A percentile compares a stretch with the other conserved stretches of the same genome.
These are phyloP conservation scores for Austropuccinia psidii DNA, from an alignment of 1,284 basidiomycete species.

Conservation along the genomic window DNA sequence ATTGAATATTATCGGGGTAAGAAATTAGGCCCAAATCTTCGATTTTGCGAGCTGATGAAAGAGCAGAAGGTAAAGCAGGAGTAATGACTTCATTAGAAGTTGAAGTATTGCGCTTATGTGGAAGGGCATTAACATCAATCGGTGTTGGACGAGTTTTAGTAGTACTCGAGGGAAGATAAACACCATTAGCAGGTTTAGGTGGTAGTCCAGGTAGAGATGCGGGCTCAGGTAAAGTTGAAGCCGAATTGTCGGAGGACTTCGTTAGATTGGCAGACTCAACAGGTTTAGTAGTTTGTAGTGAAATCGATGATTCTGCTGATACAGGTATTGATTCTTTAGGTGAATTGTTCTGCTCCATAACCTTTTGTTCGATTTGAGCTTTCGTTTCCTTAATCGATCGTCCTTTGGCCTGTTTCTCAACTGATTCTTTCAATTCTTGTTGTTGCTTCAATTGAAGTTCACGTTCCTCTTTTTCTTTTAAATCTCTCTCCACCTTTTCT, in stretches of 20 bases:
- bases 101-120: not conserved
- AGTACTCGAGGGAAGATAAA: slow-evolving; percentile 33
- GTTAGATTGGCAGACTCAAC: too few species aligned
- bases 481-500: not conserved
- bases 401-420: slow-evolving; percentile 14
- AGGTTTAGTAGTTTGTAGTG: slow-evolving; percentile 30
- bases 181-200: slow-evolving; percentile 37
- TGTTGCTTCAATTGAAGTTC: slow-evolving; percentile 13
- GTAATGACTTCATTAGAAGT: slow-evolving; percentile 3
- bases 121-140: slow-evolving; percentile 33
- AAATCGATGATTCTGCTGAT: slow-evolving; percentile 8
- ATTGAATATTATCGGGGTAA: slow-evolving; percentile 76
- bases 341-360: not conserved
- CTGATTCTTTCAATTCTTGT: not conserved
- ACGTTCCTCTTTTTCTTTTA: slow-evolving; percentile 9
- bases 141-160: slow-evolving; percentile 37
- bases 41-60: slow-evolving; percentile 60
- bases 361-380: slow-evolving; percentile 34
- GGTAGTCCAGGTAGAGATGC: slow-evolving; percentile 11
- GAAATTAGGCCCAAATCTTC: slow-evolving; percentile 68
- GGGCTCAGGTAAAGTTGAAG: slow-evolving; percentile 27
- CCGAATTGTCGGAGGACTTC: not conserved
- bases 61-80: slow-evolving; percentile 35
- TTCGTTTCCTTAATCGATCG: not conserved
- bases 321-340: not conserved